Evolutionary conservation across 106 monocot genomes (phyloP).

Genomic region (Platanthera guangdongensis): DNA sequence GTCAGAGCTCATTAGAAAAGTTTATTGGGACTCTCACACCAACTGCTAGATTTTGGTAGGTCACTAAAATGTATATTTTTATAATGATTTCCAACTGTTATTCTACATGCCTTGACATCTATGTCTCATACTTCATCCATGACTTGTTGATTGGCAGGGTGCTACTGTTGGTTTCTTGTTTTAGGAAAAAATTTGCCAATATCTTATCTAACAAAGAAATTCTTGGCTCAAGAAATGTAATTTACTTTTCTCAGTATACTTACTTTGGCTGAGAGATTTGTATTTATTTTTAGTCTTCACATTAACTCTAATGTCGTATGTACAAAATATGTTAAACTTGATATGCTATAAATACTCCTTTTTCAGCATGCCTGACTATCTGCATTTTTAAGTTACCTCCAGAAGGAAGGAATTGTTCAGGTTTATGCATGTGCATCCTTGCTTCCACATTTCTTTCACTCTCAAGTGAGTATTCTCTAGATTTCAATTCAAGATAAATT

Average conservation of each 20-base stretch:
- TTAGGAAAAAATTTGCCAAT: slow-evolving; percentile 59
- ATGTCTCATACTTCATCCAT: background rate
- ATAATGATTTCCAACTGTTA: background rate
- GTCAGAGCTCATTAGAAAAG: slow-evolving; percentile 38
- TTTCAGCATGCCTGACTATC: slow-evolving; percentile 16
- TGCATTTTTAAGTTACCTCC: slow-evolving; percentile 31
- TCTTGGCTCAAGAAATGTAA: slow-evolving; percentile 77
- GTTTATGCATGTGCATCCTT: slow-evolving; percentile 44
- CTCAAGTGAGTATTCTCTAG: slow-evolving; percentile 32
- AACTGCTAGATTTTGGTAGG: slow-evolving; percentile 73
- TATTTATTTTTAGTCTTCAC: background rate
- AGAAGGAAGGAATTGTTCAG: slow-evolving; percentile 78
- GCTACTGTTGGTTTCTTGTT: slow-evolving; percentile 61
- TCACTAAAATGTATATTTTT: background rate
- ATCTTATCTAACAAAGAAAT: slow-evolving; percentile 66
- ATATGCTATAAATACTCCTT: background rate
- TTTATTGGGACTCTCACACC: slow-evolving; percentile 59
- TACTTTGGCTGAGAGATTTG: background rate
- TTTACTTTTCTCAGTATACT: slow-evolving; percentile 3
- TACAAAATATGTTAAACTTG: background rate
- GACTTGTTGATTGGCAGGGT: slow-evolving; percentile 36
- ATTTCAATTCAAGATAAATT: background rate
- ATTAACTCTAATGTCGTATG: background rate
- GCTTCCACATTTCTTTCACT: slow-evolving; percentile 29
- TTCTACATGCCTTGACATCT: background rate